Evolutionary conservation across 345 rosid species (phyloP).

Genomic region (Aquilaria sinensis): DNA sequence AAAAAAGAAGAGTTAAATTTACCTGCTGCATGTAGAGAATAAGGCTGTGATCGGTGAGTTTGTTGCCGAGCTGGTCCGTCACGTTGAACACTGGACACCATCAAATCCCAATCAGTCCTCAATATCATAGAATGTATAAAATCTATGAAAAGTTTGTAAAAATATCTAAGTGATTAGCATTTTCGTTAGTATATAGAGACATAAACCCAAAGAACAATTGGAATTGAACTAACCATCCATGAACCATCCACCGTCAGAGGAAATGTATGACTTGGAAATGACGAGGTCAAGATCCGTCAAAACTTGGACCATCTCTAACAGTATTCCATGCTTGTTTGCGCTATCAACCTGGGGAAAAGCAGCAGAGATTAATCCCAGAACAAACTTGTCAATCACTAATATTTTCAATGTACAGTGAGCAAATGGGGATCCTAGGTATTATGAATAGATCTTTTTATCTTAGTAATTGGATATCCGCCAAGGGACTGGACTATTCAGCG

Average conservation of each 20-base stretch:
- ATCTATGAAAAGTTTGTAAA: too few species aligned
- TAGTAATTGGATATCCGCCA: too few species aligned
- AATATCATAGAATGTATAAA: too few species aligned
- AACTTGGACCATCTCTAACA: conserved; percentile 91
- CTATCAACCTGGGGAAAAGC: conserved; percentile 64
- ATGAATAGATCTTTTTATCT: too few species aligned
- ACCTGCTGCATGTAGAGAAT: conserved; percentile 68
- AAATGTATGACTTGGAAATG: conserved; percentile 87
- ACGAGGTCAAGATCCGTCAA: conserved; percentile 94
- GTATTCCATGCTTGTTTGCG: conserved; percentile 81
- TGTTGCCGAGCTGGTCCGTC: conserved; percentile 69
- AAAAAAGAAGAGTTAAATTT: not conserved
- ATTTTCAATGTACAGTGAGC: too few species aligned
- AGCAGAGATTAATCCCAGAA: too few species aligned
- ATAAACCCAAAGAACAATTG: not conserved
- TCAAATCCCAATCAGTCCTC: not conserved
- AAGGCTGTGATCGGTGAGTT: conserved; percentile 57
- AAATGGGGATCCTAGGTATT: too few species aligned
- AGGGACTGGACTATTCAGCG: too few species aligned
- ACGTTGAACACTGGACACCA: conserved; percentile 64
- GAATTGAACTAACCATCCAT: conserved; percentile 72
- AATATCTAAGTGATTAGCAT: too few species aligned
- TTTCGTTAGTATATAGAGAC: too few species aligned
- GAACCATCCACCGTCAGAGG: conserved; percentile 95
- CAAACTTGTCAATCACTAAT: too few species aligned